These are phyloP conservation scores for Gynostemma pentaphyllum DNA, from an alignment of 306 rosid species.

Conservation along the genomic window DNA sequence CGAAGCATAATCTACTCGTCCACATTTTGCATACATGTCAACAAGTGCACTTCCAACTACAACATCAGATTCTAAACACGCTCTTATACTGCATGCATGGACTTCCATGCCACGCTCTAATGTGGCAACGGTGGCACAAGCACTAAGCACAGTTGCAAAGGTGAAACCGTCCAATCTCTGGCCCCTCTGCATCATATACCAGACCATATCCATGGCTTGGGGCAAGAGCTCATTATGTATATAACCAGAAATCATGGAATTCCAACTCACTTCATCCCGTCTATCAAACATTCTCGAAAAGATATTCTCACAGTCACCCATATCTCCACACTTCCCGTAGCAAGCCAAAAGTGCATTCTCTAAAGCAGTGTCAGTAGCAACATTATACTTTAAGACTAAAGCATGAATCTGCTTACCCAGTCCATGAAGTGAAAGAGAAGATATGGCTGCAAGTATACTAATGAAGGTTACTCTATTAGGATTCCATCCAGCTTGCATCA, in stretches of 20 bases:
- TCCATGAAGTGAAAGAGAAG: conserved; percentile 47
- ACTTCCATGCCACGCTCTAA: conserved; percentile 88
- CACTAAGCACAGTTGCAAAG: conserved; percentile 86
- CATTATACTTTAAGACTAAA: conserved; percentile 43
- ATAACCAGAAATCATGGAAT: conserved; percentile 88
- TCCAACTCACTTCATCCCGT: conserved; percentile 82
- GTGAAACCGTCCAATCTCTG: conserved; percentile 74
- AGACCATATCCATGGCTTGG: conserved; percentile 73
- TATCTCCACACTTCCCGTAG: conserved; percentile 61
- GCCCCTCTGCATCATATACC: conserved; percentile 80
- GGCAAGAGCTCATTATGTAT: conserved; percentile 57
- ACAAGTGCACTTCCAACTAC: conserved; percentile 84
- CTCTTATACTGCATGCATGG: conserved; percentile 67
- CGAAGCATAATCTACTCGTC: conserved; percentile 79
- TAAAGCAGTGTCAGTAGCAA: conserved; percentile 38
- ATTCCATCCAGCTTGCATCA: conserved; percentile 65
- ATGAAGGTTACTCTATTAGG: conserved; percentile 70
- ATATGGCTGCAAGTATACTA: conserved; percentile 52
- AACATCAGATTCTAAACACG: conserved; percentile 67
- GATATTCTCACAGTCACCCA: conserved; percentile 56
- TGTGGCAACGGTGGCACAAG: conserved; percentile 88
- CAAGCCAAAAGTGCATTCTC: conserved; percentile 77
- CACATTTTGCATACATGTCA: conserved; percentile 92
- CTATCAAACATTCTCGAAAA: conserved; percentile 60
- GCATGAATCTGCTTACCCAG: conserved; percentile 61